Percentiles rank a stretch among this genome's conserved stretches.
These are phyloP conservation scores for Collybiopsis luxurians DNA, from an alignment of 768 basidiomycete species.

Conservation along the genomic window DNA sequence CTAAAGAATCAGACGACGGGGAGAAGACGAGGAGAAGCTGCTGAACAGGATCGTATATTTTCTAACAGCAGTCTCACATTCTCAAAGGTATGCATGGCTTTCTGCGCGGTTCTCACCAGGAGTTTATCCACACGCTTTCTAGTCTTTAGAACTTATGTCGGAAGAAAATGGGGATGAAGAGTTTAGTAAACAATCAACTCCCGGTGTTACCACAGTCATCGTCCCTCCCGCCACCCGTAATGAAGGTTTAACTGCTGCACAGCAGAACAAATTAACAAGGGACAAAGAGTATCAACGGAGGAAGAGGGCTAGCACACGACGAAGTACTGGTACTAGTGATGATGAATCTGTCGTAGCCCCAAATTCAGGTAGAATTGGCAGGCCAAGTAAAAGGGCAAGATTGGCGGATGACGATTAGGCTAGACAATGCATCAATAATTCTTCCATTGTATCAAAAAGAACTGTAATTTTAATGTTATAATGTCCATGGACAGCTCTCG, in stretches of 20 bases:
- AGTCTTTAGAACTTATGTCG: constrained; percentile 76
- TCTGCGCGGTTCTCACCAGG: neutral
- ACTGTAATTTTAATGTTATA: too few relatives aligned
- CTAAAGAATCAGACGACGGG: constrained; percentile 72
- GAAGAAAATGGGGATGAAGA: constrained; percentile 68
- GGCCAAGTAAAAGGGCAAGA: constrained; percentile 68
- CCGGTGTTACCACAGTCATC: constrained; percentile 73
- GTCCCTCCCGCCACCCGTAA: constrained; percentile 69
- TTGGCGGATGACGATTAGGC: constrained; percentile 61
- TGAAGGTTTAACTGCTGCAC: constrained; percentile 67
- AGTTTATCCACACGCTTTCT: constrained; percentile 10
- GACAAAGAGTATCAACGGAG: constrained; percentile 80
- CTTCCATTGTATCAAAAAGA: too few relatives aligned
- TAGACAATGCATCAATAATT: neutral
- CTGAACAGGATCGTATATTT: constrained; percentile 77
- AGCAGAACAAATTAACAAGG: constrained; percentile 68
- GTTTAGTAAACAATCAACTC: constrained; percentile 61
- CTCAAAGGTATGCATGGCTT: constrained; percentile 51
- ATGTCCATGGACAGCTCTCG: too few relatives aligned
- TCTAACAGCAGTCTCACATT: constrained; percentile 78
- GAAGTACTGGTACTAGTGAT: constrained; percentile 72
- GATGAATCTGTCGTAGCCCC: constrained; percentile 57
- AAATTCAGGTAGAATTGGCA: constrained; percentile 40
- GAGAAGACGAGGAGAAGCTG: constrained; percentile 71
- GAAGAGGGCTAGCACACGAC: constrained; percentile 60